These are phyloP conservation scores for Talaromyces nanjingensis DNA, from an alignment of 495 filamentous ascomycete genomes.

Conservation along the genomic window DNA sequence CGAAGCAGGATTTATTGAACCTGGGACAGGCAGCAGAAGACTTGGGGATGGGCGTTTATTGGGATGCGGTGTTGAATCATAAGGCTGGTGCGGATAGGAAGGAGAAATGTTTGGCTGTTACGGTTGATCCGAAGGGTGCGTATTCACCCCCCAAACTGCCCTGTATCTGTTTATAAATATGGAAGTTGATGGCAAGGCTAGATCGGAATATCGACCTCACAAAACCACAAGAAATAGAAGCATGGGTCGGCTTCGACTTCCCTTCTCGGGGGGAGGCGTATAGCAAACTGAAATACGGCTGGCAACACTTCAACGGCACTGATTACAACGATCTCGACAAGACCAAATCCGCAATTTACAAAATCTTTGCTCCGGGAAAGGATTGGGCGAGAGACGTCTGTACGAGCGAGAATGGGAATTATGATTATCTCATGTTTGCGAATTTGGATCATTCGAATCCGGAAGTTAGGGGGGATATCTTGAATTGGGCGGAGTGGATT, in stretches of 20 bases:
- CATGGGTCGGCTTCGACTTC: slow-evolving; percentile 64
- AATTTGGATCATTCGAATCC: slow-evolving; percentile 61
- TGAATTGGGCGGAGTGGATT: slow-evolving; percentile 64
- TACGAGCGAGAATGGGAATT: slow-evolving; percentile 57
- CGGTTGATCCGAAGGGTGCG: slow-evolving; percentile 51
- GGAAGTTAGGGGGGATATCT: slow-evolving; percentile 56
- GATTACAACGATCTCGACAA: slow-evolving; percentile 57
- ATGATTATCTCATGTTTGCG: slow-evolving; percentile 64
- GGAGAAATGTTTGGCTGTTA: slow-evolving; percentile 52
- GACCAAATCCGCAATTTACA: slow-evolving; percentile 55
- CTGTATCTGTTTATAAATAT: too few species aligned
- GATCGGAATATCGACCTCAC: slow-evolving; percentile 52
- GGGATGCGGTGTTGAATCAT: slow-evolving; percentile 73
- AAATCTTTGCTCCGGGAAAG: slow-evolving; percentile 55
- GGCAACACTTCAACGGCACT: slow-evolving; percentile 64
- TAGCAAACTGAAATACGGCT: slow-evolving; percentile 57
- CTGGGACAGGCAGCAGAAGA: slow-evolving; percentile 43
- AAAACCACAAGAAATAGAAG: slow-evolving; percentile 55
- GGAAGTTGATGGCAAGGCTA: slow-evolving; percentile 8
- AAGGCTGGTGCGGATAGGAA: slow-evolving; percentile 62
- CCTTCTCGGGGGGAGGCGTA: slow-evolving; percentile 51
- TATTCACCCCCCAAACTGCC: neutral
- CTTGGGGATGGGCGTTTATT: slow-evolving; percentile 55
- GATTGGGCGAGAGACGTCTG: slow-evolving; percentile 62
- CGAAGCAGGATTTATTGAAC: slow-evolving; percentile 51